Base-by-base conservation (phyloP, 495 filamentous ascomycete genomes). In the Xylaria palmicola region DNA sequence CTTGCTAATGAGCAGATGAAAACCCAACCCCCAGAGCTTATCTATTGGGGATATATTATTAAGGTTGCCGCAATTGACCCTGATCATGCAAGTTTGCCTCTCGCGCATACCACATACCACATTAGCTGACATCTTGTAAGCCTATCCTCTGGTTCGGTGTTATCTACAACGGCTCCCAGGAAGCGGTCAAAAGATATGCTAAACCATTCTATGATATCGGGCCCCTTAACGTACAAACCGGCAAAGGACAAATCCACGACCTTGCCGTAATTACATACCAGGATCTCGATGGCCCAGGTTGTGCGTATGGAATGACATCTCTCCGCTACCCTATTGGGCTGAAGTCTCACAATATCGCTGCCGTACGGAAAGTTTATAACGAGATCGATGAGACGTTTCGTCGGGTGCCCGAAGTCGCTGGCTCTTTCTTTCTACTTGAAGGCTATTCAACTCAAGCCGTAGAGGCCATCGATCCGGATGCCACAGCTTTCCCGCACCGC, bases 401-500 rank as follows among this genome's bases (percentile, higher is more conserved):
- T 17, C 39, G 32, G 20, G 60, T 72, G 8, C 68, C 61, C 50
- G 34, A 70, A 12, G 34, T 60, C 34, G 48, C 62, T 19, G 49
- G 64, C 7, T 72, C 68, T 9, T 43, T 64, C 13, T 57, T 77
- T 6, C 54, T 78, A 22, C 62, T 77, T 26, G 78, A 81, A 56
- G 74, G 68, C 6, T 81, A 78, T 63, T 64, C 77, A 3, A 58
- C 62, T 20, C 60, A 72, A 15, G 75, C 68, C 19, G 68, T 77
- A n/a, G 41, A 69, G 32, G 63, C 67, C 7, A 37, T 72, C 48
- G 61, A 70, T 37, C 51, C 60, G 15, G 66, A 63, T 8, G 62
- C 62, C 34, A 69, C 74, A 6, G 77, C 75, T 10, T 79, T 68
- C 59, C 68, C 78, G 22, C 65, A 77, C 53, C 72, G 77, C 1